A percentile compares a stretch with the other conserved stretches of the same genome.
phyloP scores from a whole-genome alignment of 805 yeast genomes.

The Nakazawaea ishiwadae region DNA sequence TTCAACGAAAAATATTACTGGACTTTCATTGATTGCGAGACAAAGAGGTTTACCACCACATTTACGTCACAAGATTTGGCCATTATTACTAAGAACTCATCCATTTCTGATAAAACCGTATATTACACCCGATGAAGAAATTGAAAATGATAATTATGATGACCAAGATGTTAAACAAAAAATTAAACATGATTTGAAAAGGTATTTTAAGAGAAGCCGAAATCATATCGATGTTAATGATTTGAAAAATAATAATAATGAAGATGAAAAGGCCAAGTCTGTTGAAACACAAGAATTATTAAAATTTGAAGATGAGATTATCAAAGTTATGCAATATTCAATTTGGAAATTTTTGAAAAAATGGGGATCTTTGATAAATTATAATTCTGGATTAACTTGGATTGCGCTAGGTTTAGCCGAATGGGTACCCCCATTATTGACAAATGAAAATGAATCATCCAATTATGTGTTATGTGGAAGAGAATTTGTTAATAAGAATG shows the following conservation, averaged over 20 bases:
- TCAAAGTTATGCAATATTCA: conserved; percentile 53
- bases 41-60: conserved; percentile 84
- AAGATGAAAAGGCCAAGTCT: not conserved
- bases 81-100: conserved; percentile 71
- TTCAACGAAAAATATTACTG: conserved; percentile 58
- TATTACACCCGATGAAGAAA: conserved; percentile 53
- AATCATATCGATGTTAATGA: conserved; percentile 22
- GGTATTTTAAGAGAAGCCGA: conserved; percentile 49
- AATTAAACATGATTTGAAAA: conserved; percentile 54
- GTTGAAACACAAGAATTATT: conserved; percentile 27
- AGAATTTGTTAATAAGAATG: conserved; percentile 35
- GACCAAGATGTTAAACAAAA: conserved; percentile 22
- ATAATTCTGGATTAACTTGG: conserved; percentile 84
- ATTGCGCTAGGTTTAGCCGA: conserved; percentile 83
- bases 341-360: conserved; percentile 60
- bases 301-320: conserved; percentile 46
- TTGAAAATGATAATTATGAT: conserved; percentile 22
- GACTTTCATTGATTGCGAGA: conserved; percentile 75
- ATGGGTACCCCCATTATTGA: conserved; percentile 67
- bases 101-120: conserved; percentile 81
- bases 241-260: not conserved
- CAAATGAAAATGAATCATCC: conserved; percentile 26
- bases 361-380: conserved; percentile 76
- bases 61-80: conserved; percentile 79
- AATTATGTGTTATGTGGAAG: conserved; percentile 53